Evolutionary conservation across 2,329 filamentous ascomycete species (phyloP), one percentile per base, ranked within the genome.

Genomic region (Pestalotiopsis sp.): DNA sequence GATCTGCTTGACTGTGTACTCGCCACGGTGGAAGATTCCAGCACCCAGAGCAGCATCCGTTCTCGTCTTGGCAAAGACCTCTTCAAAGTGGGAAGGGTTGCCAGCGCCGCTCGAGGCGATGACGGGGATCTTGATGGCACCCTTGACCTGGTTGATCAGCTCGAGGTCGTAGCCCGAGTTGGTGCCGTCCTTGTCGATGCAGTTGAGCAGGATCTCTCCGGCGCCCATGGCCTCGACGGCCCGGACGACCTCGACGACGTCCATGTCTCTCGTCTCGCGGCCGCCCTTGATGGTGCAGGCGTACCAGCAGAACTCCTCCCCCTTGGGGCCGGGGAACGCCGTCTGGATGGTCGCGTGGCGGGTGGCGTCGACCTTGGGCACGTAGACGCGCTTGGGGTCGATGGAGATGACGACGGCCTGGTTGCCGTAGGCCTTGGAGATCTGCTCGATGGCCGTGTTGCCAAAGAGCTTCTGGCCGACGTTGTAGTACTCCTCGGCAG

Each of bases 251-350:
- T 98, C 93, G 14, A 95, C 89, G 17, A 98, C 96, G 78, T 98
- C 95, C 73, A 98, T 86, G 79, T 98, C 94, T 70, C 95, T 89
- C n/a, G 92, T 95, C 83, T 98, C 95, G 70, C 96, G 91, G 6
- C 96, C 96, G 61, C 96, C 96, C 83, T 95, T 97, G 83, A 97
- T 94, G 6, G 96, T 99, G 83, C 96, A 98, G 69, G 96, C 95
- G 80, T 98, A 99, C 95, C 95, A 99, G 84, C 94, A 97, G 81
- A 90, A 92, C 66, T 85, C 83, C 80, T 98, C 93, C 36, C 94
- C 94, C 58, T 88, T 86, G 25, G 93, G 90, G 9, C 95, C 94
- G 0, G 89, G 90, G 70, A 84, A 87, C 0, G 82, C 78, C 0
- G 95, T 97, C 76, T 86, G 84, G 76, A 98, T 84, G 14, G 91